These are phyloP conservation scores for Rosellinia necatrix DNA, from an alignment of 2,329 filamentous ascomycete genomes.

Conservation along the genomic window DNA sequence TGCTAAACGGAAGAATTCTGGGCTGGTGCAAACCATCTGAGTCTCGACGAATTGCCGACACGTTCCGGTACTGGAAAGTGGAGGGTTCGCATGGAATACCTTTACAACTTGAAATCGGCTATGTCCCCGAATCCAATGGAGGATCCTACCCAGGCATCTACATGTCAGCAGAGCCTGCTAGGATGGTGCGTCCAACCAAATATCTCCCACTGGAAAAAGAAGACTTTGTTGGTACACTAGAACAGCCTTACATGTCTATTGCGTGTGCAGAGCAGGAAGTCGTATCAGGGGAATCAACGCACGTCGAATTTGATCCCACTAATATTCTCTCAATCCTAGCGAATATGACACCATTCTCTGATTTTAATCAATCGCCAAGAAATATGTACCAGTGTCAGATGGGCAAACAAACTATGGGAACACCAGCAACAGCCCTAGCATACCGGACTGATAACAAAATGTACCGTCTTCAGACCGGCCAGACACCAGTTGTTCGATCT, in stretches of 20 bases:
- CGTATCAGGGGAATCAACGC: constrained; percentile 84
- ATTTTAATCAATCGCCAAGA: constrained; percentile 97
- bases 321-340: constrained; percentile 97
- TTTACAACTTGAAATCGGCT: constrained; percentile 85
- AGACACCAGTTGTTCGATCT: constrained; percentile 90
- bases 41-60: constrained; percentile 80
- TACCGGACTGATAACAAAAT: constrained; percentile 97
- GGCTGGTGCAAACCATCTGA: constrained; percentile 89
- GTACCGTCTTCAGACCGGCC: constrained; percentile 91
- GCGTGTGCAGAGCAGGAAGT: constrained; percentile 89
- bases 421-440: constrained; percentile 80
- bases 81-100: constrained; percentile 82
- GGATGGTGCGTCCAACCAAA: constrained; percentile 90
- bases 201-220: constrained; percentile 85
- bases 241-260: constrained; percentile 98
- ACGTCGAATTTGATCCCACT: constrained; percentile 92
- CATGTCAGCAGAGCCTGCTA: constrained; percentile 82
- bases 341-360: constrained; percentile 98
- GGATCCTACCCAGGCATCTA: constrained; percentile 97
- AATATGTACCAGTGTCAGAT: constrained; percentile 99
- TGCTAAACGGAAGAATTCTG: constrained; percentile 86
- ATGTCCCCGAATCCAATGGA: constrained; percentile 82
- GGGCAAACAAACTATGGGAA: constrained; percentile 99
- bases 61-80: constrained; percentile 93
- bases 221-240: constrained; percentile 89